Conservation (phyloP, 164 flowering plant genomes). For the Magnolia kwangsiensis region DNA sequence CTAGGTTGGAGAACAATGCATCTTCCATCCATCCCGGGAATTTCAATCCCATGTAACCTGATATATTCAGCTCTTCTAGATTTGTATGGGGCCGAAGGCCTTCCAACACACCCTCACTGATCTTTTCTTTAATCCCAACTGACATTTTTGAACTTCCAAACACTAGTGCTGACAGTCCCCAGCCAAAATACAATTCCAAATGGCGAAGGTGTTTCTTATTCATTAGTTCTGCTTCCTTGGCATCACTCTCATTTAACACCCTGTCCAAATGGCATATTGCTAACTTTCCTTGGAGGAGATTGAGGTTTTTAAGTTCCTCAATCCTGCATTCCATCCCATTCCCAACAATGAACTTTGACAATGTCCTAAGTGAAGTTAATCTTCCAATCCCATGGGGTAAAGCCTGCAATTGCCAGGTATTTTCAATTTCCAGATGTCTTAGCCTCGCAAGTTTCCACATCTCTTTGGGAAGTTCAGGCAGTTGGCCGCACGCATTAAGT, state of each 20-base stretch:
- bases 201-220: background rate
- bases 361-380: background rate
- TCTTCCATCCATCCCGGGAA: conserved; percentile 5
- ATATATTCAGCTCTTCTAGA: background rate
- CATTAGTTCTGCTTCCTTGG: background rate
- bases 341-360: background rate
- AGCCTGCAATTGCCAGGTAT: background rate
- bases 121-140: background rate
- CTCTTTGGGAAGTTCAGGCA: background rate
- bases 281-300: background rate
- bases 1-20: background rate
- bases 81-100: background rate
- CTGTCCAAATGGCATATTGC: background rate
- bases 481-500: background rate
- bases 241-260: background rate
- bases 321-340: background rate
- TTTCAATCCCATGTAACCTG: background rate
- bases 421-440: background rate
- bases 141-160: background rate
- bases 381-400: background rate
- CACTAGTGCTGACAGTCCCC: background rate
- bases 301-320: background rate
- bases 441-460: background rate
- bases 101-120: background rate
- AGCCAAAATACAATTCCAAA: background rate